These are phyloP conservation scores for Panicum miliaceum DNA, from an alignment of 176 grass and related monocot species.

Conservation along the genomic window DNA sequence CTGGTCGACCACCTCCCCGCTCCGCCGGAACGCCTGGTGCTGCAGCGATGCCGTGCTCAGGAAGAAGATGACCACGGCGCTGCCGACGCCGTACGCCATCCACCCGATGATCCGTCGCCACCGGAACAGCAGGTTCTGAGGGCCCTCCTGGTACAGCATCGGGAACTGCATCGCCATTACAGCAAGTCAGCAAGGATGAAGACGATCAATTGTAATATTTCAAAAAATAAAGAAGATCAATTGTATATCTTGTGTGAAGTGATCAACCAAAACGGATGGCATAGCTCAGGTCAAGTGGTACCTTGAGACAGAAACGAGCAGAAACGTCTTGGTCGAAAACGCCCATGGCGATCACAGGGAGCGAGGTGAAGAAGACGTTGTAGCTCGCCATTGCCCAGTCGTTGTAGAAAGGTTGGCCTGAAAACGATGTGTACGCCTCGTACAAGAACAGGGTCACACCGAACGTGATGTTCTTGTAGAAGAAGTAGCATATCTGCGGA, in stretches of 20 bases:
- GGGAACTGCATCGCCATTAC: conserved; percentile 61
- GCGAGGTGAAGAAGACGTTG: conserved; percentile 83
- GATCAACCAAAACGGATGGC: no score
- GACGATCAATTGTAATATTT: no score
- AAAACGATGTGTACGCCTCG: conserved; percentile 70
- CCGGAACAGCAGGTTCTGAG: conserved; percentile 75
- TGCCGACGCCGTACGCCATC: conserved; percentile 66
- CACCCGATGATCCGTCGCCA: conserved; percentile 79
- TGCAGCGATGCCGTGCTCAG: conserved; percentile 41
- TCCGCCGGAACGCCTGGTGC: conserved; percentile 57
- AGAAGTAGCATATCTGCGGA: conserved; percentile 92
- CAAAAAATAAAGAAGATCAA: no score
- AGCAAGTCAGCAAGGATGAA: no score
- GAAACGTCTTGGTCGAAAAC: conserved; percentile 93
- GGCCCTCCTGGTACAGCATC: conserved; percentile 92
- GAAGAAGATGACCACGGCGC: conserved; percentile 73
- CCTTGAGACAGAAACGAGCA: conserved; percentile 83
- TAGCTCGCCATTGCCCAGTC: conserved; percentile 71
- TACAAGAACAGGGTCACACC: conserved; percentile 83
- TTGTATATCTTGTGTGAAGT: no score
- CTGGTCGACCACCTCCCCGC: conserved; percentile 54
- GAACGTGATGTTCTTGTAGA: conserved; percentile 96
- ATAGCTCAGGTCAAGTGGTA: neutral
- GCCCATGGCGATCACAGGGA: conserved; percentile 81
- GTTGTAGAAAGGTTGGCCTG: conserved; percentile 70